These are phyloP conservation scores for Hypsizygus ulmarius DNA, from an alignment of 1,284 basidiomycete genomes.

Conservation along the genomic window DNA sequence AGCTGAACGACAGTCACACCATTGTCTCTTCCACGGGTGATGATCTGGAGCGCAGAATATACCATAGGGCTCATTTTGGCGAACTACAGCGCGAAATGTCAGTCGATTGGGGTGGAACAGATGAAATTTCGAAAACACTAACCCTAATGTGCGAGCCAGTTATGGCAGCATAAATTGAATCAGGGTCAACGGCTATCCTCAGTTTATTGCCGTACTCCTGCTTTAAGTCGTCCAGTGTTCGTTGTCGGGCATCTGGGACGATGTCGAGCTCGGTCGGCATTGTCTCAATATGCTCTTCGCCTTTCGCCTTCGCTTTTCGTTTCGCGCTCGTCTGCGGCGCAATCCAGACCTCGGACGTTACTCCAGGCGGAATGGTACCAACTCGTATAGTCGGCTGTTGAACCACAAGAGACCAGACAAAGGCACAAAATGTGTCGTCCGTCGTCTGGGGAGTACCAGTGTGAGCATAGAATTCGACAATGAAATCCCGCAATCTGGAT, in stretches of 20 bases:
- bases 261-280: slow-evolving; percentile 46
- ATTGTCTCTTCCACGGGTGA: slow-evolving; percentile 73
- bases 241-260: slow-evolving; percentile 51
- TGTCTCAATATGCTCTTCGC: slow-evolving; percentile 44
- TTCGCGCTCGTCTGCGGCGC: slow-evolving; percentile 68
- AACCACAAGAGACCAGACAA: slow-evolving; percentile 77
- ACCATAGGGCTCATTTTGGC: slow-evolving; percentile 79
- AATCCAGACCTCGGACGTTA: slow-evolving; percentile 65
- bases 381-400: slow-evolving; percentile 70
- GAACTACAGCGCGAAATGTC: slow-evolving; percentile 43
- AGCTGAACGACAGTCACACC: slow-evolving; percentile 80
- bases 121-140: slow-evolving; percentile 24
- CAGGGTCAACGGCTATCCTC: slow-evolving; percentile 71
- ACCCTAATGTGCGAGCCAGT: slow-evolving; percentile 83
- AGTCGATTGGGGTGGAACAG: slow-evolving; percentile 9
- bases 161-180: slow-evolving; percentile 73
- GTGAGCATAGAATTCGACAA: slow-evolving; percentile 59
- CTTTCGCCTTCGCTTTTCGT: slow-evolving; percentile 57
- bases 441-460: slow-evolving; percentile 46
- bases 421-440: slow-evolving; percentile 75
- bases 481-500: slow-evolving; percentile 65
- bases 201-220: slow-evolving; percentile 57
- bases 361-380: slow-evolving; percentile 58
- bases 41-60: slow-evolving; percentile 82
- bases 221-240: slow-evolving; percentile 52